A percentile compares a stretch with the other conserved stretches of the same genome.
Conservation (phyloP, 345 rosid species). For the Clarkia xantiana region DNA sequence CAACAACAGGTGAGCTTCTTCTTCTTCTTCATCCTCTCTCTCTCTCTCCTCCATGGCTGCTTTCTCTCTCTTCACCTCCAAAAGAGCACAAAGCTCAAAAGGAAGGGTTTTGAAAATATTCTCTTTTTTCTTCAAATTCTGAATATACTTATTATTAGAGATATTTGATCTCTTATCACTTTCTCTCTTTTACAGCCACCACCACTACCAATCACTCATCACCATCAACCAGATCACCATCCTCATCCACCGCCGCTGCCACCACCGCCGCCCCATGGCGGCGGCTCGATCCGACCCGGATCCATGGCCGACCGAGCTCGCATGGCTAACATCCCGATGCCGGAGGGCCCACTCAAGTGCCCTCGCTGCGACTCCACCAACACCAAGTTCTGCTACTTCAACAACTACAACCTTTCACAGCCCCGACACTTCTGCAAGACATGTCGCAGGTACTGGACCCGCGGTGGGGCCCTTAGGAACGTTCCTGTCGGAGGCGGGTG, state of each 20-base stretch:
- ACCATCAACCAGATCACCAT: constrained; percentile 14
- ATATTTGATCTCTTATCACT: constrained; percentile 23
- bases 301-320: constrained; percentile 94
- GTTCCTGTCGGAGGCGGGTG: constrained; percentile 96
- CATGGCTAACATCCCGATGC: constrained; percentile 65
- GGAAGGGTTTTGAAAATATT: constrained; percentile 3
- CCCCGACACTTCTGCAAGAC: constrained; percentile 98
- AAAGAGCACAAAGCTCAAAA: constrained; percentile 1
- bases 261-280: constrained; percentile 44
- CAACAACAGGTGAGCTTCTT: constrained; percentile 39
- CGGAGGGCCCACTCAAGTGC: constrained; percentile 67
- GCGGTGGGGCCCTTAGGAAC: constrained; percentile 86
- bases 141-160: constrained; percentile 43
- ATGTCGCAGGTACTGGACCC: constrained; percentile 94
- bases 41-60: constrained; percentile 1
- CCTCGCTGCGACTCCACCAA: constrained; percentile 93
- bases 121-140: constrained; percentile 23
- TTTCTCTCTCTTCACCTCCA: background rate
- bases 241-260: constrained; percentile 28
- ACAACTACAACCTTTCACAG: constrained; percentile 91
- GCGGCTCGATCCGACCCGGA: constrained; percentile 63
- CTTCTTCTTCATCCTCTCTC: background rate
- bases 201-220: constrained; percentile 20
- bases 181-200: constrained; percentile 1
- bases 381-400: constrained; percentile 94